Percentiles rank a stretch among this genome's conserved stretches.
phyloP scores from a whole-genome alignment of 78 protist species.

The Salpingoeca rosetta region DNA sequence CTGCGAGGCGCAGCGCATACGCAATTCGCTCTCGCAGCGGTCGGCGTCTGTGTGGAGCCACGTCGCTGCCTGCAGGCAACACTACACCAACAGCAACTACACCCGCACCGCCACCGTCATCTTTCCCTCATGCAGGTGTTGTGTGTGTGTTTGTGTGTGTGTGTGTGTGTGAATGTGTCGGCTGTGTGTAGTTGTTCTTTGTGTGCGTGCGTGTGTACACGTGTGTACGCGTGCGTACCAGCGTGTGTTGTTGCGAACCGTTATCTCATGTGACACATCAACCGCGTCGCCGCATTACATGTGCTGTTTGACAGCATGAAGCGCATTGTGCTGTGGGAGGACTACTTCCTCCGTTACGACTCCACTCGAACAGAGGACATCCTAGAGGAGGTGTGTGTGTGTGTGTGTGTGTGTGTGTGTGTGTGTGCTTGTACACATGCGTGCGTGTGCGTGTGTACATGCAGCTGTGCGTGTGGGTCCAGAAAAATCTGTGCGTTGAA shows the following conservation, averaged over 20 bases:
- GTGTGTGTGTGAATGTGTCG: neutral
- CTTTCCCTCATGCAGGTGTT: neutral
- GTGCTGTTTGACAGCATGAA: neutral
- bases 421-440: no score
- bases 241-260: neutral
- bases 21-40: neutral
- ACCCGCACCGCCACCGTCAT: neutral
- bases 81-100: neutral
- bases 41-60: neutral
- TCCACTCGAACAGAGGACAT: neutral
- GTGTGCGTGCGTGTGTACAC: neutral
- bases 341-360: neutral
- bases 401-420: no score
- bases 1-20: constrained; percentile 44
- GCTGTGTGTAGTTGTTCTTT: no score
- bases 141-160: neutral
- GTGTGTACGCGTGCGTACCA: neutral
- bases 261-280: neutral
- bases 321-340: neutral
- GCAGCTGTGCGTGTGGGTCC: no score
- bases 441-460: no score
- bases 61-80: neutral
- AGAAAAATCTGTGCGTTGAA: no score
- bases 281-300: neutral
- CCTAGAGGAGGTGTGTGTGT: neutral